Conservation (phyloP, 2,329 filamentous ascomycete genomes). For the Hirsutella minnesotensis region DNA sequence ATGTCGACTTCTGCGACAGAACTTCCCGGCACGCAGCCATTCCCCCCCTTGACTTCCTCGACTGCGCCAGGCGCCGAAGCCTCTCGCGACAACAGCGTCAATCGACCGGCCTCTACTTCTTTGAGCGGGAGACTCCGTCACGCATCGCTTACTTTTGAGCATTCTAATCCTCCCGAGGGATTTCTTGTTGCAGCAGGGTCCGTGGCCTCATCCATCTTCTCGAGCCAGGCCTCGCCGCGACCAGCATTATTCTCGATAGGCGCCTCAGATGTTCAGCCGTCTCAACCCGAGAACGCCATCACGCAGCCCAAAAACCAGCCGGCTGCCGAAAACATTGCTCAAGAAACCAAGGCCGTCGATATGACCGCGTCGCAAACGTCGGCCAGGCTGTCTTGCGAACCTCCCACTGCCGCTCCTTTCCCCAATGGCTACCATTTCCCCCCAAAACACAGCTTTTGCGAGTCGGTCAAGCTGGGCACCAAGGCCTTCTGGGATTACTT, state of each 20-base stretch:
- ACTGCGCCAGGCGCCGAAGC: conserved; percentile 1
- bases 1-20: conserved; percentile 6
- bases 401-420: conserved; percentile 28
- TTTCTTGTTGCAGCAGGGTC: conserved; percentile 35
- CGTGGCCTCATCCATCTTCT: conserved; percentile 28
- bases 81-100: conserved; percentile 5
- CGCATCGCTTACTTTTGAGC: conserved; percentile 26
- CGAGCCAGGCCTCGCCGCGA: conserved; percentile 10
- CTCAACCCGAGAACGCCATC: neutral
- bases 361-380: neutral
- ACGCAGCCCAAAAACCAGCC: neutral
- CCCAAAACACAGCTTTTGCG: conserved; percentile 46
- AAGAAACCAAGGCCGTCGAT: neutral
- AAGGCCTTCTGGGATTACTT: conserved; percentile 61
- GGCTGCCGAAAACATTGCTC: neutral
- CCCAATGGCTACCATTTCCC: conserved; percentile 57
- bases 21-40: conserved; percentile 12
- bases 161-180: conserved; percentile 33
- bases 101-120: conserved; percentile 18
- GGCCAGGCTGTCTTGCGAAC: conserved; percentile 7
- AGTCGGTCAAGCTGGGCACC: conserved; percentile 45
- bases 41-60: conserved; percentile 11
- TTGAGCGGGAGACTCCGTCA: conserved; percentile 19
- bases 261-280: conserved; percentile 6
- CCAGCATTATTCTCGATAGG: conserved; percentile 8